Evolutionary conservation across 768 basidiomycete species (phyloP).

Genomic region (Auricularia sp.): DNA sequence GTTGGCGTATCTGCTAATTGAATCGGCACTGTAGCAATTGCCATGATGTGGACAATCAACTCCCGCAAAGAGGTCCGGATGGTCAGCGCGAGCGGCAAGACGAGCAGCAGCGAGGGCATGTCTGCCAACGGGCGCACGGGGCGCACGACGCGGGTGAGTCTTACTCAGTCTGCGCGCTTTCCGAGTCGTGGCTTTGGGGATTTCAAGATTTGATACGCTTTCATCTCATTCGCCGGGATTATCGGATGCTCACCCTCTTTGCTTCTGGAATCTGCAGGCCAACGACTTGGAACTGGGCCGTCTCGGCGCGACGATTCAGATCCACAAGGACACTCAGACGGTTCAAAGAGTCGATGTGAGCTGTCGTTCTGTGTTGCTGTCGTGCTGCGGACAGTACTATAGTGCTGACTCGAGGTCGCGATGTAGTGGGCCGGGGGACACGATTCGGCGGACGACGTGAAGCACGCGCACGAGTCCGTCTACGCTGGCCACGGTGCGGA

Average conservation of each 20-base stretch:
- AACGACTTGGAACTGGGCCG: neutral
- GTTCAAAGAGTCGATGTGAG: neutral
- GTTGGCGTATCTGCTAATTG: too few relatives aligned
- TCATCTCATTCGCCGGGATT: too few relatives aligned
- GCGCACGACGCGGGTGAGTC: neutral
- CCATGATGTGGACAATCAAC: slow-evolving; percentile 1
- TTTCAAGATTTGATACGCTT: too few relatives aligned
- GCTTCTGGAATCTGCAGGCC: neutral
- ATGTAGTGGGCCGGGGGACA: neutral
- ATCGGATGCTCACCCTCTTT: too few relatives aligned
- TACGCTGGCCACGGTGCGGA: neutral
- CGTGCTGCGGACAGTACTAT: too few relatives aligned
- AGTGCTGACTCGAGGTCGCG: too few relatives aligned
- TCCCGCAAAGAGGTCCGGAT: neutral
- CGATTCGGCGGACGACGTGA: neutral
- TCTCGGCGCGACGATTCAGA: neutral
- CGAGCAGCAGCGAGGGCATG: neutral
- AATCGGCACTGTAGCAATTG: neutral
- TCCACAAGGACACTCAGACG: neutral
- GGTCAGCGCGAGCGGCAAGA: slow-evolving; percentile 1
- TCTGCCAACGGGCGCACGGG: neutral
- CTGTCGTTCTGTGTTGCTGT: neutral
- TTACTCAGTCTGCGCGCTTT: too few relatives aligned
- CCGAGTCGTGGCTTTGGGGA: too few relatives aligned
- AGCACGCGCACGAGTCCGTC: neutral